These are phyloP conservation scores for Solanum ahanhuiri DNA, from an alignment of 257 asterid species.

Conservation along the genomic window DNA sequence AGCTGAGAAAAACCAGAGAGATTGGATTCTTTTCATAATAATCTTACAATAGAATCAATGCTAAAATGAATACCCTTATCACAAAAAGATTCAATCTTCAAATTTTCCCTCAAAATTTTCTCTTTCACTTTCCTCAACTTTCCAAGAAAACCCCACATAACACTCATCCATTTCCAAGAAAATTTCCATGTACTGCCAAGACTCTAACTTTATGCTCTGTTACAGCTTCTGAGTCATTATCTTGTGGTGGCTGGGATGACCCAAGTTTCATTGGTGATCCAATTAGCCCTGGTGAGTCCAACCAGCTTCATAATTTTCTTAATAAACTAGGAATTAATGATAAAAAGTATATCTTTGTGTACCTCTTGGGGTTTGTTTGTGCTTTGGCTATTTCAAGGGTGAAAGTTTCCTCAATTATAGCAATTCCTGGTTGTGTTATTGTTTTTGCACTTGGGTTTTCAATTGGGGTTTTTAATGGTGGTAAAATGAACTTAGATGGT, in stretches of 20 bases:
- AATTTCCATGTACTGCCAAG: constrained; percentile 7
- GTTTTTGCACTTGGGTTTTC: constrained; percentile 74
- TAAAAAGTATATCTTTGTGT: constrained; percentile 58
- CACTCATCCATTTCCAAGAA: constrained; percentile 17
- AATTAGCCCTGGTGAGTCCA: constrained; percentile 47
- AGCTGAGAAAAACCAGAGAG: not conserved
- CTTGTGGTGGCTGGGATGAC: constrained; percentile 74
- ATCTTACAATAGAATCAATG: not conserved
- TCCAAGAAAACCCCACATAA: constrained; percentile 11
- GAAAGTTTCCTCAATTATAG: constrained; percentile 55
- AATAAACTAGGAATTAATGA: constrained; percentile 55
- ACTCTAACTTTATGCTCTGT: constrained; percentile 19
- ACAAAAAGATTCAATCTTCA: constrained; percentile 20
- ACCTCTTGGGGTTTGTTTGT: constrained; percentile 70
- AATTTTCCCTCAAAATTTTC: constrained; percentile 7
- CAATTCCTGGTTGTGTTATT: constrained; percentile 71
- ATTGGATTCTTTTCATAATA: not conserved
- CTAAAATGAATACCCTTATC: constrained; percentile 37
- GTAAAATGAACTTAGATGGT: constrained; percentile 32
- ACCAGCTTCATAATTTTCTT: constrained; percentile 33
- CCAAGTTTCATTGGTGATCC: constrained; percentile 26
- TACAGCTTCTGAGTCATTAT: constrained; percentile 34
- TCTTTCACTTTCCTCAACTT: constrained; percentile 12
- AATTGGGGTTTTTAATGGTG: constrained; percentile 61
- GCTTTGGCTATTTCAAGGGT: constrained; percentile 78